Evolutionary conservation across 768 basidiomycete species (phyloP).

Genomic region (Xerocomellus amylosporus): DNA sequence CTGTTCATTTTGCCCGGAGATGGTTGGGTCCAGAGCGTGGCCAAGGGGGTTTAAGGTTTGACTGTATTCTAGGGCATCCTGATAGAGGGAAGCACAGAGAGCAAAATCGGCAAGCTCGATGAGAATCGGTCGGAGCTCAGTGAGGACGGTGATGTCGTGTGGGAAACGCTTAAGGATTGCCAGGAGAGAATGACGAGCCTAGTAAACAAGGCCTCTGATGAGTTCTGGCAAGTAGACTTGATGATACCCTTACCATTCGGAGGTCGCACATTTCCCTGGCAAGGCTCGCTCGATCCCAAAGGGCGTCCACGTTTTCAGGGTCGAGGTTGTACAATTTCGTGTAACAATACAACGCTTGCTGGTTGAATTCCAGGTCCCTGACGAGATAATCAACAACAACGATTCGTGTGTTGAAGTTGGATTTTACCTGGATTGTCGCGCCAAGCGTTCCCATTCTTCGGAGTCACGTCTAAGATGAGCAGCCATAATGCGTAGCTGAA

Average conservation of each 20-base stretch:
- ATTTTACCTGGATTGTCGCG: constrained; percentile 64
- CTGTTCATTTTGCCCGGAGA: constrained; percentile 9
- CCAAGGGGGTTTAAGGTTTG: constrained; percentile 41
- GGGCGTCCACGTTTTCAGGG: constrained; percentile 76
- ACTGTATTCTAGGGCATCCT: constrained; percentile 72
- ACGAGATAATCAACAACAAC: constrained; percentile 53
- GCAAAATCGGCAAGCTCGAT: constrained; percentile 62
- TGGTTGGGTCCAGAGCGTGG: constrained; percentile 35
- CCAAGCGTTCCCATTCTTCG: constrained; percentile 86
- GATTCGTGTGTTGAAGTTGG: constrained; percentile 44
- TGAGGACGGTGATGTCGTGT: constrained; percentile 75
- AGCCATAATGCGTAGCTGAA: constrained; percentile 14
- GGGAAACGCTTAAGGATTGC: constrained; percentile 36
- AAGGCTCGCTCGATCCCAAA: constrained; percentile 86
- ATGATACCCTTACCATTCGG: constrained; percentile 48
- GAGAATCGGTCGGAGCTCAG: constrained; percentile 61
- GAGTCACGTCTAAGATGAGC: constrained; percentile 83
- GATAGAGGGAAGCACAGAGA: constrained; percentile 64
- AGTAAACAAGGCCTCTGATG: neutral
- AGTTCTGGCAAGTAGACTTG: neutral
- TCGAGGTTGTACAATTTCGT: constrained; percentile 77
- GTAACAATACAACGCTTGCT: constrained; percentile 92
- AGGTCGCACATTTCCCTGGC: constrained; percentile 74
- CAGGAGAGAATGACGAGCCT: constrained; percentile 30
- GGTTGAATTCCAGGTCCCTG: constrained; percentile 65